Conservation (phyloP, 768 basidiomycete genomes). For the Psilocybe sp. region DNA sequence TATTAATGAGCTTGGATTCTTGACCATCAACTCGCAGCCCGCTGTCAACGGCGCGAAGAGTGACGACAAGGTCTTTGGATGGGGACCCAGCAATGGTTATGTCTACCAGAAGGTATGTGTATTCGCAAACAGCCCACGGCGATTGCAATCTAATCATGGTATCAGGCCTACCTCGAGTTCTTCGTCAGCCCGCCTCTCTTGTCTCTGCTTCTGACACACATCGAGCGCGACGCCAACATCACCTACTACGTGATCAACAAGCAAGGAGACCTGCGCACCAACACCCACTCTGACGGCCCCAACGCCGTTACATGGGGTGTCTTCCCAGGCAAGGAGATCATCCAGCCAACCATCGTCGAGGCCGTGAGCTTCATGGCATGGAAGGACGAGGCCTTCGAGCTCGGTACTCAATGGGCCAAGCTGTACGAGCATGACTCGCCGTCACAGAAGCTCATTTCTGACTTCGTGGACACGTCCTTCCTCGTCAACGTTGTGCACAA, state of each 20-base stretch:
- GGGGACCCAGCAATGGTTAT: slow-evolving; percentile 93
- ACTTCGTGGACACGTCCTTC: slow-evolving; percentile 77
- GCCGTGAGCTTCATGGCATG: slow-evolving; percentile 98
- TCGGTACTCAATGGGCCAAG: slow-evolving; percentile 88
- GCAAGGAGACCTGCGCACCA: slow-evolving; percentile 90
- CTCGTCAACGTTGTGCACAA: slow-evolving; percentile 97
- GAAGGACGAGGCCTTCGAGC: slow-evolving; percentile 97
- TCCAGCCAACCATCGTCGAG: slow-evolving; percentile 96
- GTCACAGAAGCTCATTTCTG: slow-evolving; percentile 70
- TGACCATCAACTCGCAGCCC: slow-evolving; percentile 97
- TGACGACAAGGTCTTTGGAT: slow-evolving; percentile 83
- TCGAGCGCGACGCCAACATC: slow-evolving; percentile 83
- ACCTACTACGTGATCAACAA: slow-evolving; percentile 99
- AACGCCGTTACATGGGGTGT: slow-evolving; percentile 99
- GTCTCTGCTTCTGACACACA: slow-evolving; percentile 67
- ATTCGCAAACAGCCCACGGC: not conserved
- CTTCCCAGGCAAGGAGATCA: slow-evolving; percentile 94
- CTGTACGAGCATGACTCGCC: slow-evolving; percentile 78
- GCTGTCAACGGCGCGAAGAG: slow-evolving; percentile 89
- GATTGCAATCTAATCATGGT: not conserved
- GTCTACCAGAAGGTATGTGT: slow-evolving; percentile 85
- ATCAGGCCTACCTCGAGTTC: slow-evolving; percentile 92
- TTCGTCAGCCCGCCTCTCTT: slow-evolving; percentile 81
- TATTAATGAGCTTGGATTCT: slow-evolving; percentile 89
- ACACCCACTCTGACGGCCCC: slow-evolving; percentile 91